Evolutionary conservation across 2,329 filamentous ascomycete species (phyloP).

Genomic region (Ophiostoma perfectum): DNA sequence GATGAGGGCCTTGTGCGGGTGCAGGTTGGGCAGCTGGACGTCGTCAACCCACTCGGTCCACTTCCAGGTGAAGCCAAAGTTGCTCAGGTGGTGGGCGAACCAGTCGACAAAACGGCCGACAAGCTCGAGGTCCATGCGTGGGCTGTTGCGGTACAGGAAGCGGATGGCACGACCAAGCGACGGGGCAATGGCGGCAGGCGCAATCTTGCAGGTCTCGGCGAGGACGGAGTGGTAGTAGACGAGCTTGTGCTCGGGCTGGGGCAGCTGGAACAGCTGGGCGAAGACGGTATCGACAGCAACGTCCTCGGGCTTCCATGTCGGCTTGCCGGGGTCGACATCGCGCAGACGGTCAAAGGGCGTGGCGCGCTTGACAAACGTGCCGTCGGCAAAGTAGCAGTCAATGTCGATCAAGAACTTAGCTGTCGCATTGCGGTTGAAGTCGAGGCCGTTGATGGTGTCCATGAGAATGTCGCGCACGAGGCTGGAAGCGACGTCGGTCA

Average conservation of each 20-base stretch:
- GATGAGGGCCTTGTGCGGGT: constrained; percentile 92
- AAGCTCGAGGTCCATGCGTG: constrained; percentile 81
- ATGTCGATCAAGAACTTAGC: constrained; percentile 89
- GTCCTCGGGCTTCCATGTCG: constrained; percentile 96
- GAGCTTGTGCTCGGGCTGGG: constrained; percentile 81
- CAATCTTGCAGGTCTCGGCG: constrained; percentile 92
- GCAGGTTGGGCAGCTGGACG: constrained; percentile 65
- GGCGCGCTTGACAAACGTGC: constrained; percentile 88
- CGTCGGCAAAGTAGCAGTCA: constrained; percentile 86
- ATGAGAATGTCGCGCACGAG: constrained; percentile 79
- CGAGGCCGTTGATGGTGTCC: constrained; percentile 88
- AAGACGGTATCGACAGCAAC: constrained; percentile 97
- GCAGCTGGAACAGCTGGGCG: constrained; percentile 86
- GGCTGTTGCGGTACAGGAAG: constrained; percentile 77
- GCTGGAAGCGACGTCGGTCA: constrained; percentile 69
- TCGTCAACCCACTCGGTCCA: constrained; percentile 97
- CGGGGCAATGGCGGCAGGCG: constrained; percentile 91
- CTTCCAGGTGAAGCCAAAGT: constrained; percentile 99
- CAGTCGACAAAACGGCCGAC: constrained; percentile 87
- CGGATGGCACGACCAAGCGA: constrained; percentile 89
- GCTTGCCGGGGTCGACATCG: constrained; percentile 57
- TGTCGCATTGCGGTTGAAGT: constrained; percentile 84
- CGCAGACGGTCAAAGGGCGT: constrained; percentile 87
- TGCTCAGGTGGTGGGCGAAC: constrained; percentile 96
- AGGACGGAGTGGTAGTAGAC: constrained; percentile 96